phyloP scores from a whole-genome alignment of 345 rosid species.

The Eucalyptus sideroxylon region DNA sequence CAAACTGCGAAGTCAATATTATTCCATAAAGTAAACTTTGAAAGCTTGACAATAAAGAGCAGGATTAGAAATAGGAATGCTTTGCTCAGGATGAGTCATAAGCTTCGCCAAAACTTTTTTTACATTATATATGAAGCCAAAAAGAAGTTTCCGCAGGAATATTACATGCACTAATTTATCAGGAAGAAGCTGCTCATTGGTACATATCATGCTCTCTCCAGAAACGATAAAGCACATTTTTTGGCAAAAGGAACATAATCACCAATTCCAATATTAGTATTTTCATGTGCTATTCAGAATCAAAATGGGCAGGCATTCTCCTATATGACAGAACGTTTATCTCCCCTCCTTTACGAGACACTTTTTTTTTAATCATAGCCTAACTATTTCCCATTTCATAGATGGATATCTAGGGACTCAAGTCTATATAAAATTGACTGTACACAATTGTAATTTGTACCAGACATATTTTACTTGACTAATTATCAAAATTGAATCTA shows the following conservation, averaged over 20 bases:
- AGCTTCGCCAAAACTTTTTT: not conserved
- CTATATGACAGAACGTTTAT: not conserved
- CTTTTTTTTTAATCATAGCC: not conserved
- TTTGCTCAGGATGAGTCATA: not conserved
- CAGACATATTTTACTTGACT: not conserved
- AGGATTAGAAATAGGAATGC: not conserved
- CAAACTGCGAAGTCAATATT: not conserved
- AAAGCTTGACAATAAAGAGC: not conserved
- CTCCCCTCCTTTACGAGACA: not conserved
- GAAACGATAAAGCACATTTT: not conserved
- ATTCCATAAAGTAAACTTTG: not conserved
- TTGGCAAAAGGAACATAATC: not conserved
- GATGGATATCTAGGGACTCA: not conserved
- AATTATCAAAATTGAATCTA: not conserved
- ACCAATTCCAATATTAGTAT: not conserved
- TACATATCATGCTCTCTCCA: not conserved
- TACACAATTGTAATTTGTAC: not conserved
- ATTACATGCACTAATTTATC: not conserved
- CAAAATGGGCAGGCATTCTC: not conserved
- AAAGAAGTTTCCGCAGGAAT: not conserved
- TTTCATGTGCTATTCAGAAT: not conserved
- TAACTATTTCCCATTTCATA: not conserved
- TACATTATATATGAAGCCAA: not conserved
- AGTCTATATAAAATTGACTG: not conserved
- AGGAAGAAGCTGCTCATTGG: not conserved